Conservation (phyloP, 495 filamentous ascomycete species). For the Podospora comata region DNA sequence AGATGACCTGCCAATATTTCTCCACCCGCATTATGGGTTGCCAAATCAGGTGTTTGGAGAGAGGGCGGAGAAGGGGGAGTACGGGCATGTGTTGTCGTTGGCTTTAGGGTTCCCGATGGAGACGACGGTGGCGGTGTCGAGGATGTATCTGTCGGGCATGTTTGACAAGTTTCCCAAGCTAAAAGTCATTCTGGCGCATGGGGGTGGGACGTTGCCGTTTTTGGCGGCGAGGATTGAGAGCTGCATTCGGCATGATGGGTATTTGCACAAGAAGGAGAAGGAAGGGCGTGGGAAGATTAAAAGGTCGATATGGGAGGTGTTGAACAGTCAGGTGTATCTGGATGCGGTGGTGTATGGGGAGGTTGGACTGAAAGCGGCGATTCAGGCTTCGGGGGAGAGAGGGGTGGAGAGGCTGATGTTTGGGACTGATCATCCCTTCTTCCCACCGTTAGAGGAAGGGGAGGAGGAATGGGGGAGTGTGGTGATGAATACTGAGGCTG, state of each 20-base stretch:
- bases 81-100: slow-evolving; percentile 85
- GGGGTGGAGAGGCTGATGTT: slow-evolving; percentile 71
- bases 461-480: slow-evolving; percentile 80
- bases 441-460: slow-evolving; percentile 63
- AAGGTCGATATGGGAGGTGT: slow-evolving; percentile 72
- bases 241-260: slow-evolving; percentile 78
- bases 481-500: slow-evolving; percentile 68
- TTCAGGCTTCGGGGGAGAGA: slow-evolving; percentile 59
- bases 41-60: slow-evolving; percentile 74
- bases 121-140: slow-evolving; percentile 84
- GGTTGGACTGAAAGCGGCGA: slow-evolving; percentile 71
- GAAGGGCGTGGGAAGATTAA: slow-evolving; percentile 31
- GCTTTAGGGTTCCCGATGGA: slow-evolving; percentile 90
- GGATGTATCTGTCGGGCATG: slow-evolving; percentile 81
- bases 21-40: slow-evolving; percentile 93
- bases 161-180: slow-evolving; percentile 76
- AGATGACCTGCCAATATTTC: slow-evolving; percentile 64
- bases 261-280: slow-evolving; percentile 54
- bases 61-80: slow-evolving; percentile 52
- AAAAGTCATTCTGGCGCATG: slow-evolving; percentile 77
- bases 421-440: slow-evolving; percentile 94
- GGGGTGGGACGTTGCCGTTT: slow-evolving; percentile 85
- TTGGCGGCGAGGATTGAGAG: slow-evolving; percentile 85
- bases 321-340: slow-evolving; percentile 82
- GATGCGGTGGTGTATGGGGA: slow-evolving; percentile 84